These are phyloP conservation scores for Shiraia sp. DNA, from an alignment of 2,329 filamentous ascomycete genomes.

Conservation along the genomic window DNA sequence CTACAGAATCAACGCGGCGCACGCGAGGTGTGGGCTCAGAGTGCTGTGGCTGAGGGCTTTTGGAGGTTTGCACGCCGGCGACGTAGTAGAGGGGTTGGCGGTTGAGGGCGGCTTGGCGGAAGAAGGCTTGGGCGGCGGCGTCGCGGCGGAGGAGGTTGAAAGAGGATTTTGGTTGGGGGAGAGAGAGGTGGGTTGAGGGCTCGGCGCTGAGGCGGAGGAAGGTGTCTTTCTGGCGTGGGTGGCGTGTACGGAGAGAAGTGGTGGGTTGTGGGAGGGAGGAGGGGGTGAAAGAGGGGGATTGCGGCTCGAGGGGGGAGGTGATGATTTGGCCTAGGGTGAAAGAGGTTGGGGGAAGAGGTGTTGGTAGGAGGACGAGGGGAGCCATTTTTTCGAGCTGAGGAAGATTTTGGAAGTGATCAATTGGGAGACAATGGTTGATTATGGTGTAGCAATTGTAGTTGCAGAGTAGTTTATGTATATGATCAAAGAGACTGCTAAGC, in stretches of 20 bases:
- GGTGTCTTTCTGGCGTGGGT: constrained; percentile 9
- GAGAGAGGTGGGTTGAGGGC: constrained; percentile 14
- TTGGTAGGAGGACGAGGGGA: constrained; percentile 24
- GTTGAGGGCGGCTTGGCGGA: constrained; percentile 44
- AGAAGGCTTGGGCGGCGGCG: constrained; percentile 19
- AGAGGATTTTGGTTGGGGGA: constrained; percentile 18
- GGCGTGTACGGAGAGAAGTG: constrained; percentile 6
- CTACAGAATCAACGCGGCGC: constrained; percentile 29
- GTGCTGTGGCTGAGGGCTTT: constrained; percentile 23
- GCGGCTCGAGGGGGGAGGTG: constrained; percentile 23
- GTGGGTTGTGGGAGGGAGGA: constrained; percentile 14
- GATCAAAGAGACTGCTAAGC: background rate
- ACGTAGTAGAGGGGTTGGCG: constrained; percentile 51
- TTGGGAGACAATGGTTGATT: background rate
- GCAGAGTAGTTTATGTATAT: too few relatives aligned
- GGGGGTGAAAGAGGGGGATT: background rate
- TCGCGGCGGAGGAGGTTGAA: constrained; percentile 30
- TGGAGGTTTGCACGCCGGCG: constrained; percentile 53
- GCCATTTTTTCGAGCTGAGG: constrained; percentile 21
- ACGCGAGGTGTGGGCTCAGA: constrained; percentile 14
- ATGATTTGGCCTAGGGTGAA: constrained; percentile 35
- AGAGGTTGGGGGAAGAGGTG: constrained; percentile 23
- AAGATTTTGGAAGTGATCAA: constrained; percentile 2
- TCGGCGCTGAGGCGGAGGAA: constrained; percentile 21
- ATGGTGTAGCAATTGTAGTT: background rate